Evolutionary conservation across 805 yeast genomes (phyloP).

Genomic region (Cyberlindnera sargentensis): DNA sequence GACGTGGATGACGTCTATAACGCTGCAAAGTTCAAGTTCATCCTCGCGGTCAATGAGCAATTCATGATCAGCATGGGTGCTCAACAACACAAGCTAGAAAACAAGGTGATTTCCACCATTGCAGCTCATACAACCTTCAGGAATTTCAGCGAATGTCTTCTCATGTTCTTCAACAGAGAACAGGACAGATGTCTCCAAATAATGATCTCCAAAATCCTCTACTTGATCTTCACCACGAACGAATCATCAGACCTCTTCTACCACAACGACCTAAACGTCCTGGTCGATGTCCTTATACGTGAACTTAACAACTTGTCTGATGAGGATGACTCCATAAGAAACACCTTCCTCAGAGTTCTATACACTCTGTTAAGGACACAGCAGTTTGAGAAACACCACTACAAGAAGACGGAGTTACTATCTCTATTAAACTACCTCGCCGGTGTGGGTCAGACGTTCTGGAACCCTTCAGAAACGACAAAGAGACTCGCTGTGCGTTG

Average conservation of each 20-base stretch:
- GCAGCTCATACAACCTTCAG: conserved; percentile 36
- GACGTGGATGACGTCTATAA: conserved; percentile 48
- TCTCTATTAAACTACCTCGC: conserved; percentile 45
- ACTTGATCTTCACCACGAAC: conserved; percentile 59
- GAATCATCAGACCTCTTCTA: conserved; percentile 62
- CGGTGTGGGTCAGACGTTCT: conserved; percentile 25
- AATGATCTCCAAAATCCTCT: conserved; percentile 71
- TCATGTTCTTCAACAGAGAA: conserved; percentile 73
- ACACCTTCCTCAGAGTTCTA: conserved; percentile 68
- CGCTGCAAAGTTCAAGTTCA: conserved; percentile 60
- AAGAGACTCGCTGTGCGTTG: conserved; percentile 32
- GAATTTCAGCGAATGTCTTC: conserved; percentile 59
- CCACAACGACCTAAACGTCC: conserved; percentile 76
- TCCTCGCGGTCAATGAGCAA: conserved; percentile 80
- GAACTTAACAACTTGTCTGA: conserved; percentile 67
- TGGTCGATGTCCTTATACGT: conserved; percentile 75
- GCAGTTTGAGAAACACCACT: conserved; percentile 47
- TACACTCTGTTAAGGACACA: conserved; percentile 64
- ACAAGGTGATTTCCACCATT: conserved; percentile 53
- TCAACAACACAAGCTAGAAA: conserved; percentile 21
- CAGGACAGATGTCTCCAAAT: conserved; percentile 65
- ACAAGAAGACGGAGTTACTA: conserved; percentile 49
- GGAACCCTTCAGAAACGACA: conserved; percentile 31
- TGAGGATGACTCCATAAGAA: conserved; percentile 50
- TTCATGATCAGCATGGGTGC: conserved; percentile 54